These are phyloP conservation scores for Funneliformis mosseae DNA, from an alignment of 192 early-diverging fungal genomes.

Conservation along the genomic window DNA sequence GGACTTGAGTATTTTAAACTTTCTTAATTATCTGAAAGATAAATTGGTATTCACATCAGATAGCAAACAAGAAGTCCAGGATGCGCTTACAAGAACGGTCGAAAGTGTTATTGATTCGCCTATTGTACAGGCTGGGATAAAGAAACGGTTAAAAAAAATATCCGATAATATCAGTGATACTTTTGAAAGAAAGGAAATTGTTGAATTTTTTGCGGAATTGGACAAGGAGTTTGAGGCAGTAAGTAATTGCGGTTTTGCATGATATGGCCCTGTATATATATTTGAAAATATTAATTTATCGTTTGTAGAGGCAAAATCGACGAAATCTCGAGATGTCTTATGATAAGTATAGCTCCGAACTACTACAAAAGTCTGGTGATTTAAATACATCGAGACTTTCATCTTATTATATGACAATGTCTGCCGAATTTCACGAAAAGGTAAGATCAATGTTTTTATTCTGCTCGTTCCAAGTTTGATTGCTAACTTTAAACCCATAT, in stretches of 20 bases:
- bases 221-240: constrained; percentile 4
- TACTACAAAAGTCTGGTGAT: constrained; percentile 29
- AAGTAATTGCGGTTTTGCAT: constrained; percentile 24
- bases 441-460: constrained; percentile 30
- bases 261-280: constrained; percentile 4
- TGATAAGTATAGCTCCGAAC: constrained; percentile 25
- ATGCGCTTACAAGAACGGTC: constrained; percentile 8
- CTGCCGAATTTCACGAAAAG: constrained; percentile 22
- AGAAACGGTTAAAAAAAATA: constrained; percentile 19
- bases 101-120: constrained; percentile 4
- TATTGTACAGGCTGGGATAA: constrained; percentile 13
- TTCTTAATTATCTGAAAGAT: constrained; percentile 27
- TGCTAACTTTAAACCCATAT: constrained; percentile 16
- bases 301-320: neutral
- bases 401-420: constrained; percentile 17
- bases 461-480: constrained; percentile 22
- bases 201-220: constrained; percentile 19
- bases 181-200: constrained; percentile 12
- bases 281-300: neutral
- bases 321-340: constrained; percentile 23
- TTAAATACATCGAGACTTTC: constrained; percentile 20
- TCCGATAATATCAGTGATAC: constrained; percentile 15
- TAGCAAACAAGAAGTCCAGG: constrained; percentile 18
- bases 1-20: constrained; percentile 18
- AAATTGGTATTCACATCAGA: constrained; percentile 25